Conservation (phyloP, 2,329 filamentous ascomycete genomes). For the Sclerotinia subarctica region DNA sequence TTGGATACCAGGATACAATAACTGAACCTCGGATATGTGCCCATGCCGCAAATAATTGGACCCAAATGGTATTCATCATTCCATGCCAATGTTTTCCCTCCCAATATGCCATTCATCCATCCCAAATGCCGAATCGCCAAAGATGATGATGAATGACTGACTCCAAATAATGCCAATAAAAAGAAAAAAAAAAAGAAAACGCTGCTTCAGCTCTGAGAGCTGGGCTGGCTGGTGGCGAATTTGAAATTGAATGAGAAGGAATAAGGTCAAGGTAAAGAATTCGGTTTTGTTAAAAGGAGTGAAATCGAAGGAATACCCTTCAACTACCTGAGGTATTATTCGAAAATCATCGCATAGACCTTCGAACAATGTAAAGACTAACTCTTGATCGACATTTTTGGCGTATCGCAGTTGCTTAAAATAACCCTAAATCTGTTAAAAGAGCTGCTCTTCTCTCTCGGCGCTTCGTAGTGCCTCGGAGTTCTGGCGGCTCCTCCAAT, state of each 20-base stretch:
- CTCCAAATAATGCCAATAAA: background rate
- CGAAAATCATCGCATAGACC: background rate
- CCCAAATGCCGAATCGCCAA: background rate
- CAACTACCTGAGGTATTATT: background rate
- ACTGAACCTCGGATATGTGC: background rate
- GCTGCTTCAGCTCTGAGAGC: background rate
- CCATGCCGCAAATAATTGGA: background rate
- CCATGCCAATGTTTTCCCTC: background rate
- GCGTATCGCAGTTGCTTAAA: background rate
- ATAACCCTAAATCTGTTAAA: constrained; percentile 1
- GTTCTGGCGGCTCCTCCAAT: background rate
- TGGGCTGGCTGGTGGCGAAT: background rate
- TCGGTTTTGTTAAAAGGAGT: no score
- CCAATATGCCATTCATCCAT: constrained; percentile 4
- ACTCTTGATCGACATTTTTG: background rate
- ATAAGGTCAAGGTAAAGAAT: background rate
- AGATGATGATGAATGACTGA: constrained; percentile 4
- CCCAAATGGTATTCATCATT: background rate
- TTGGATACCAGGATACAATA: background rate
- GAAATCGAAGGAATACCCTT: background rate
- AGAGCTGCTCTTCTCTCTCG: constrained; percentile 13
- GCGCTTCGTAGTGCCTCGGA: constrained; percentile 17
- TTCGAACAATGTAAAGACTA: background rate
- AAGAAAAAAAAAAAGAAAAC: background rate
- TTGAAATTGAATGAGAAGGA: no score